Conservation (phyloP, 2,329 filamentous ascomycete genomes). For the Thielaviopsis ethacetica region DNA sequence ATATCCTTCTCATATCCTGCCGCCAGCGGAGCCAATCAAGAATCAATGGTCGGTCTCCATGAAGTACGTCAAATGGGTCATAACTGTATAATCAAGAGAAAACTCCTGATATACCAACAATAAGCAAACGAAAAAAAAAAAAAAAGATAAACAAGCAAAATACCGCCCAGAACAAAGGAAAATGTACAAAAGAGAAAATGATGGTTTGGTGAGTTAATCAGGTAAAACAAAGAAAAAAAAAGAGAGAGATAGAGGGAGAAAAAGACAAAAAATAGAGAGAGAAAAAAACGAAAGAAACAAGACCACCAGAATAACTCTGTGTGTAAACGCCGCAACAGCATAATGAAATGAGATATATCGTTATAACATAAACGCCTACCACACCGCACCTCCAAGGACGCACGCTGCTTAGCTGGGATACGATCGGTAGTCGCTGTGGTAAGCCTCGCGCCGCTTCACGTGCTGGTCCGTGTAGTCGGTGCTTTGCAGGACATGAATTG, state of each 20-base stretch:
- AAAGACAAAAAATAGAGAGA: neutral
- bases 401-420: neutral
- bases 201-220: neutral
- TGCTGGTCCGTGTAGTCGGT: neutral
- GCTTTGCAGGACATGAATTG: neutral
- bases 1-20: neutral
- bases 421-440: neutral
- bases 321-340: neutral
- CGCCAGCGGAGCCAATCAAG: neutral
- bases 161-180: neutral
- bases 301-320: neutral
- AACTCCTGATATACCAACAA: constrained; percentile 5
- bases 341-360: neutral
- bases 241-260: constrained; percentile 2
- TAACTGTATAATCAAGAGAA: neutral
- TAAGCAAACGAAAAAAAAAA: constrained; percentile 8
- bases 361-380: neutral
- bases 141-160: neutral
- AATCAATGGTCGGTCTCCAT: neutral
- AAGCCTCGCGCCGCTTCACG: neutral
- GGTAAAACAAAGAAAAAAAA: neutral
- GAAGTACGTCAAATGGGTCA: neutral
- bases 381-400: no score
- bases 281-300: neutral
- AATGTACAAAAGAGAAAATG: neutral